A percentile compares a stretch with the other conserved stretches of the same genome.
Evolutionary conservation across 2,329 filamentous ascomycete species (phyloP).

Genomic region (Lachnellula cervina): DNA sequence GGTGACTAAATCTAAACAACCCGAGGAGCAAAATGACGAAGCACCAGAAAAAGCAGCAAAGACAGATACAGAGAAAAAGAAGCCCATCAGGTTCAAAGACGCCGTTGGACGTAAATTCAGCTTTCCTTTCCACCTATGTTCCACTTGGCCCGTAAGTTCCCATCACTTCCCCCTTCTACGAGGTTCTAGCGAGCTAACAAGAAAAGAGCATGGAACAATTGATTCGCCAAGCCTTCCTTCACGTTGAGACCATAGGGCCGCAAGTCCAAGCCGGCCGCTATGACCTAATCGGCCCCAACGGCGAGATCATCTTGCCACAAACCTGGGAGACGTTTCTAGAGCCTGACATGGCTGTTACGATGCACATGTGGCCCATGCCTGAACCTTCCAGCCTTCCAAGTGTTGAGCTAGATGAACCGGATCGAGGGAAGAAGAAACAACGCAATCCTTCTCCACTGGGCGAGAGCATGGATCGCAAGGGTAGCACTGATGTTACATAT

Average conservation of each 20-base stretch:
- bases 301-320: constrained; percentile 72
- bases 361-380: constrained; percentile 59
- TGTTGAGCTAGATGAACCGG: not conserved
- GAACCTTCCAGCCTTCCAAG: constrained; percentile 28
- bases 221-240: constrained; percentile 74
- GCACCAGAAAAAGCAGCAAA: not conserved
- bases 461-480: too few relatives aligned
- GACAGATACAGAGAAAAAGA: constrained; percentile 37
- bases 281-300: constrained; percentile 69
- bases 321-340: constrained; percentile 75
- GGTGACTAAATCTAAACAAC: not conserved
- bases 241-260: constrained; percentile 68
- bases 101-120: constrained; percentile 87
- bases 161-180: not conserved
- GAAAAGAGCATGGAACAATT: constrained; percentile 72
- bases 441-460: too few relatives aligned
- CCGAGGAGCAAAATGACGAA: not conserved
- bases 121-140: constrained; percentile 82
- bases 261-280: constrained; percentile 74
- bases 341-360: constrained; percentile 65
- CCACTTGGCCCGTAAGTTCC: constrained; percentile 70
- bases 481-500: too few relatives aligned
- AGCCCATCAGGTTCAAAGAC: constrained; percentile 85
- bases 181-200: not conserved
- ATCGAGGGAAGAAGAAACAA: not conserved